Evolutionary conservation across 352 stramenopile species (phyloP).

Genomic region (Pythium vanterpoolii): DNA sequence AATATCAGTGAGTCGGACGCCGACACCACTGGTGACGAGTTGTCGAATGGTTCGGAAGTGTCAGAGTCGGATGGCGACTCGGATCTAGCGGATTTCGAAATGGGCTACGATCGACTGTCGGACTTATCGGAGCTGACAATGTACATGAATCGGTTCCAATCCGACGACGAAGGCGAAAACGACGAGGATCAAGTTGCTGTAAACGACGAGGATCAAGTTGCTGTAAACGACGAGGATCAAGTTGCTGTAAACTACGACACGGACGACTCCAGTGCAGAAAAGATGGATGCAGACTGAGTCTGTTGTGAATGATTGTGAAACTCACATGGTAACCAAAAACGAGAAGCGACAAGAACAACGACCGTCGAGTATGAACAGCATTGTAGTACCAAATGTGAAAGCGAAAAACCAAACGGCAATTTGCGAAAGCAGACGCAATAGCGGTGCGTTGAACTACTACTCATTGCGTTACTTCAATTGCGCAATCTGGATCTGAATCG

Average conservation of each 20-base stretch:
- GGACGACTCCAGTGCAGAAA: too few relatives aligned
- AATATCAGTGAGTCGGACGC: conserved; percentile 48
- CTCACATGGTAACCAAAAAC: too few relatives aligned
- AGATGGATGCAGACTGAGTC: background rate
- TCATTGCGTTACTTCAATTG: conserved; percentile 14
- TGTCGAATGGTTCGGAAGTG: conserved; percentile 14
- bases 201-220: background rate
- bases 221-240: background rate
- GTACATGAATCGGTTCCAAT: conserved; percentile 3
- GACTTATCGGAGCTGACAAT: conserved; percentile 11
- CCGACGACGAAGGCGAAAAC: background rate
- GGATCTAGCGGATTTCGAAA: conserved; percentile 28
- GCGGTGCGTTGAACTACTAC: too few relatives aligned
- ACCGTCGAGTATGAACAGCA: background rate
- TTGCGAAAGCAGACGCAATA: too few relatives aligned
- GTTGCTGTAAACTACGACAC: too few relatives aligned
- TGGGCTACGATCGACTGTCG: conserved; percentile 15
- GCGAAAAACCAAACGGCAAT: background rate
- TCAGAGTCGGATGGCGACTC: conserved; percentile 14
- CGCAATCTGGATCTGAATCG: conserved; percentile 41
- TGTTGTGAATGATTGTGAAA: too few relatives aligned
- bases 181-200: background rate
- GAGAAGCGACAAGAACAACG: background rate
- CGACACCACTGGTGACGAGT: conserved; percentile 10
- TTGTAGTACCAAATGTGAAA: background rate